Base-by-base conservation (phyloP, 202 grass and related monocot species). In the Zoysia matrella region DNA sequence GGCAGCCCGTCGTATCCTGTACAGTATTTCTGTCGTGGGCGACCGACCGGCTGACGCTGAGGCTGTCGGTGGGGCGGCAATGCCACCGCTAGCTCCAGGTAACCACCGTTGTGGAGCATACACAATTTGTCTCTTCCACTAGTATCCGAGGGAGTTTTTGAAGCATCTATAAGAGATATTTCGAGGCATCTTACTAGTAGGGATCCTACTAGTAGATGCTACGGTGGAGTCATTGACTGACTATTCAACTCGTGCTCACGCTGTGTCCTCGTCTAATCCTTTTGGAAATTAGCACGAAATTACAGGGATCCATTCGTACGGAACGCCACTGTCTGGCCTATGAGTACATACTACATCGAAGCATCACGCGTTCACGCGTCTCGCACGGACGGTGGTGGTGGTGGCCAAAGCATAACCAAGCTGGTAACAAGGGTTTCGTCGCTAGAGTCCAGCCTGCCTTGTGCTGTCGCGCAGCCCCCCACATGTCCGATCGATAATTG, bases 21-120 rank as follows among this genome's bases (percentile, higher is more conserved):
- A 36, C 30, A 36, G 30, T 36, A 36, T 36, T 52, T 57, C 5
- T 9, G 43, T 6, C 66, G 0, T 13, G 72, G 36, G 70, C 18
- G 53, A 63, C 39, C n/a, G 57, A 63, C 39, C 11, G 57, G 41
- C 58, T 60, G 84, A 75, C 30, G 30, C 30, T 36, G 30, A 53
- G n/a, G 63, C 63, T 86, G 77, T 69, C 77, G 71, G 71, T 75
- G 84, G n/a, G n/a, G 52, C 50, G 70, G 67, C 67, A 71, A 40
- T 10, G 46, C 63, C 51, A 51, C 52, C 73, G 82, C 46, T 40
- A 0, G 65, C 11, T 77, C 48, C 61, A 4, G 15, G 11, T 54
- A 43, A 12, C 47, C 69, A 42, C 22, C 52, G 60, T 13, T 9
- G 16, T 15, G 18, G 42, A 22, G 52, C 5, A 39, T 64, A 72